Conservation (phyloP, 768 basidiomycete genomes). For the Hirschioporus abietinus region DNA sequence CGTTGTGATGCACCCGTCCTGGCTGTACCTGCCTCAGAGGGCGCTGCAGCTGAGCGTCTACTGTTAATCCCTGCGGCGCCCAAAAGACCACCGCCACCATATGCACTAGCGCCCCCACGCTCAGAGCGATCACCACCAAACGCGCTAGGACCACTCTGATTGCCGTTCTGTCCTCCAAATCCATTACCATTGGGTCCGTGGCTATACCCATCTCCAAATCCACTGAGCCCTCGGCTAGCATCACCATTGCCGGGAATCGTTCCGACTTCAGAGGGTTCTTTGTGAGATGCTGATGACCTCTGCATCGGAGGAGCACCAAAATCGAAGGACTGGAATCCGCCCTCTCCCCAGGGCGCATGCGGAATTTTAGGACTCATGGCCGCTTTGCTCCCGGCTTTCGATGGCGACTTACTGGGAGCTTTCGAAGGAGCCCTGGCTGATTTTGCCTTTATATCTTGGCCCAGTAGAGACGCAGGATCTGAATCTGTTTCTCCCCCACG, state of each 20-base stretch:
- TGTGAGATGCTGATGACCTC: background rate
- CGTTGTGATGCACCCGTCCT: background rate
- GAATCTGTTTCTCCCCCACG: background rate
- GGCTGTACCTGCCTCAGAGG: background rate
- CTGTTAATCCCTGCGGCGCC: background rate
- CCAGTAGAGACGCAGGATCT: background rate
- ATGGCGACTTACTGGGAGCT: background rate
- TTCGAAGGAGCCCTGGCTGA: background rate
- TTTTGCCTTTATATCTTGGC: too few species aligned
- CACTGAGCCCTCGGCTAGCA: too few species aligned
- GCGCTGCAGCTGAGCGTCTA: background rate
- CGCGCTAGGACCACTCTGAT: background rate
- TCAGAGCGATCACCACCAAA: background rate
- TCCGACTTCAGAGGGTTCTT: background rate
- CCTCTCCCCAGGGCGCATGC: background rate
- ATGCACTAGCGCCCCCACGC: background rate
- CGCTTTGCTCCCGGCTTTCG: background rate
- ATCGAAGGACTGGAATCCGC: background rate
- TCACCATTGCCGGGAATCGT: background rate
- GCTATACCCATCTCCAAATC: too few species aligned
- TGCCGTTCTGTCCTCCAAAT: too few species aligned
- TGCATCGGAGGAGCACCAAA: background rate
- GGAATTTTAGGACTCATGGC: background rate
- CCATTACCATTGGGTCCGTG: too few species aligned
- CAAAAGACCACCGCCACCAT: background rate